A percentile compares a stretch with the other conserved stretches of the same genome.
These are phyloP conservation scores for Backusella morwellensis DNA, from an alignment of 192 early-diverging fungal genomes.

Conservation along the genomic window DNA sequence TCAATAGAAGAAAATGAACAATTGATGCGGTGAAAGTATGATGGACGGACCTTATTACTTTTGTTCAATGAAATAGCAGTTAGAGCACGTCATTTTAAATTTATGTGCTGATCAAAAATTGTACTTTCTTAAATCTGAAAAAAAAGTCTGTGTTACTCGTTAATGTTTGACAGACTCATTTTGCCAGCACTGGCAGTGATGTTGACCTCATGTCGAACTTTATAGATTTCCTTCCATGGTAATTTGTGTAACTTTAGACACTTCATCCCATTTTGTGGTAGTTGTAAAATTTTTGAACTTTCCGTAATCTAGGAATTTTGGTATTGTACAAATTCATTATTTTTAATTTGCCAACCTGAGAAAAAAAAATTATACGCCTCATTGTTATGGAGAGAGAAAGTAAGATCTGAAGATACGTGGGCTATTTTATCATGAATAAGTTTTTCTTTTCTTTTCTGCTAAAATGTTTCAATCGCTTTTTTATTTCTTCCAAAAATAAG, in stretches of 20 bases:
- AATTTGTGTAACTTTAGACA: background rate
- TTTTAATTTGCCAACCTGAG: background rate
- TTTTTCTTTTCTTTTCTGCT: background rate
- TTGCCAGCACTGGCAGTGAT: background rate
- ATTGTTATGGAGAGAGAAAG: background rate
- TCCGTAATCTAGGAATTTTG: background rate
- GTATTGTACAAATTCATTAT: background rate
- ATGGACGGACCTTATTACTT: background rate
- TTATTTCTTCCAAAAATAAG: background rate
- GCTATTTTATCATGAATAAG: background rate
- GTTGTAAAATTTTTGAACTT: background rate
- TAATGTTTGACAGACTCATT: conserved; percentile 6
- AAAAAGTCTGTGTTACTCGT: background rate
- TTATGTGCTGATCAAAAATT: background rate
- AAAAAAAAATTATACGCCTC: background rate
- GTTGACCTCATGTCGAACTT: conserved; percentile 1
- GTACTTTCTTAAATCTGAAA: background rate
- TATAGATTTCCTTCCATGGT: background rate
- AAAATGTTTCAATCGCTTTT: background rate
- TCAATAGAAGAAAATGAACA: background rate
- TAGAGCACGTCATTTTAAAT: conserved; percentile 2
- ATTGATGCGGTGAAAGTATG: background rate
- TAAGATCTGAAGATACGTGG: background rate
- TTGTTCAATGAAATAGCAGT: background rate
- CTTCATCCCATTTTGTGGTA: conserved; percentile 4